Evolutionary conservation across 73 alveolate species (phyloP).

Genomic region (Paramecium bursaria): DNA sequence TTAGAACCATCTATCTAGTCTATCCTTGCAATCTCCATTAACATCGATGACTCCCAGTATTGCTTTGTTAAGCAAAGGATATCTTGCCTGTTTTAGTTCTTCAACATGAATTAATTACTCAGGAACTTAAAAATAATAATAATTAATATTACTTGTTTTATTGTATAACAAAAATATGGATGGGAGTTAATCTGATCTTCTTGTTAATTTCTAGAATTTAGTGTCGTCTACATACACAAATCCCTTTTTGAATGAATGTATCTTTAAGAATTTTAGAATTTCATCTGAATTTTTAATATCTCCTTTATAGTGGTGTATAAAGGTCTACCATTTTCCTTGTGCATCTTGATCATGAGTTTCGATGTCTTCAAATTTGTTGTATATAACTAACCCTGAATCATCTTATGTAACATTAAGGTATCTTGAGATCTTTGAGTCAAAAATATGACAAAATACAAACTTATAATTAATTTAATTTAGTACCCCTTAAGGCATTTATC

Average conservation of each 20-base stretch:
- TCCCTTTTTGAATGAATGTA: slow-evolving; percentile 49
- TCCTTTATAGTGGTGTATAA: slow-evolving; percentile 12
- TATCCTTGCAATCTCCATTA: slow-evolving; percentile 9
- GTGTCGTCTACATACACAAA: slow-evolving; percentile 60
- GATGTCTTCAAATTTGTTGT: slow-evolving; percentile 32
- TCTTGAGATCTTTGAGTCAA: slow-evolving; percentile 12
- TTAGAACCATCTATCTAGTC: slow-evolving; percentile 43
- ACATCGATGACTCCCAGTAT: slow-evolving; percentile 48
- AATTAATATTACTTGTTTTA: slow-evolving; percentile 24
- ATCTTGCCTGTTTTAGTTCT: slow-evolving; percentile 19
- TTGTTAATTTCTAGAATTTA: slow-evolving; percentile 47
- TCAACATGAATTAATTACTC: slow-evolving; percentile 21
- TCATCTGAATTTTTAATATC: slow-evolving; percentile 57
- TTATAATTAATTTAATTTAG: background rate
- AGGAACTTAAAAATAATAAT: background rate
- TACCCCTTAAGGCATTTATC: slow-evolving; percentile 54
- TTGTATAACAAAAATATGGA: slow-evolving; percentile 30
- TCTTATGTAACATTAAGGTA: slow-evolving; percentile 3
- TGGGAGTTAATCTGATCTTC: slow-evolving; percentile 48
- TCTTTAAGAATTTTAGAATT: slow-evolving; percentile 28
- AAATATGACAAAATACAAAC: slow-evolving; percentile 55
- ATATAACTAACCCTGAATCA: background rate
- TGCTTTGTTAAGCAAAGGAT: slow-evolving; percentile 32
- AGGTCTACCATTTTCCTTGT: background rate
- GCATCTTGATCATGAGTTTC: slow-evolving; percentile 4